These are phyloP conservation scores for Leccinellum rugosiceps DNA, from an alignment of 768 basidiomycete genomes.

Conservation along the genomic window DNA sequence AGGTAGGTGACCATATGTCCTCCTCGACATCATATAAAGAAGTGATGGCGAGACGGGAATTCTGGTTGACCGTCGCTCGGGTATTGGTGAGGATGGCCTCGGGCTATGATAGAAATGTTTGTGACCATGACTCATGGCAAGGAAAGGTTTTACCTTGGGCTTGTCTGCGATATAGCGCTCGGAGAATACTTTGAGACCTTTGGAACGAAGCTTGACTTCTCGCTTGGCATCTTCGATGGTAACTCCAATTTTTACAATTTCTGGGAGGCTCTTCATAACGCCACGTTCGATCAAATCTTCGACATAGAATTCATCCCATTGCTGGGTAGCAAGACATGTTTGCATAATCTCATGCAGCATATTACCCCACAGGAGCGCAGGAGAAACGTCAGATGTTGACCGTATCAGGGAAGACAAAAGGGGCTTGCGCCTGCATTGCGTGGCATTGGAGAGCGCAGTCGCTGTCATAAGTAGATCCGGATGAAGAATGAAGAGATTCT, in stretches of 20 bases:
- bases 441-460: slow-evolving; percentile 80
- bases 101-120: slow-evolving; percentile 37
- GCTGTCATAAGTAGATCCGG: slow-evolving; percentile 92
- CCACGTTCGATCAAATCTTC: slow-evolving; percentile 56
- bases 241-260: slow-evolving; percentile 59
- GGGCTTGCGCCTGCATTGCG: slow-evolving; percentile 83
- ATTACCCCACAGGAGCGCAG: slow-evolving; percentile 84
- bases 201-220: slow-evolving; percentile 61
- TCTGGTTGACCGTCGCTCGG: slow-evolving; percentile 46
- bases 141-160: slow-evolving; percentile 53
- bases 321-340: slow-evolving; percentile 55
- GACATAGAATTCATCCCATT: slow-evolving; percentile 65
- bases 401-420: slow-evolving; percentile 67
- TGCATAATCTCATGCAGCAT: slow-evolving; percentile 93
- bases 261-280: slow-evolving; percentile 51
- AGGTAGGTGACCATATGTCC: slow-evolving; percentile 95
- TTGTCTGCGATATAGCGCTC: slow-evolving; percentile 58
- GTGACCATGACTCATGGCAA: neutral
- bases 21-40: slow-evolving; percentile 88
- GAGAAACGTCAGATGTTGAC: slow-evolving; percentile 55
- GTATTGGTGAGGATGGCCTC: slow-evolving; percentile 68
- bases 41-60: slow-evolving; percentile 65
- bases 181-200: slow-evolving; percentile 62
- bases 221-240: slow-evolving; percentile 58
- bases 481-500: slow-evolving; percentile 80